Evolutionary conservation across 2,329 filamentous ascomycete species (phyloP).

Genomic region (Epicoccum sorghinum): DNA sequence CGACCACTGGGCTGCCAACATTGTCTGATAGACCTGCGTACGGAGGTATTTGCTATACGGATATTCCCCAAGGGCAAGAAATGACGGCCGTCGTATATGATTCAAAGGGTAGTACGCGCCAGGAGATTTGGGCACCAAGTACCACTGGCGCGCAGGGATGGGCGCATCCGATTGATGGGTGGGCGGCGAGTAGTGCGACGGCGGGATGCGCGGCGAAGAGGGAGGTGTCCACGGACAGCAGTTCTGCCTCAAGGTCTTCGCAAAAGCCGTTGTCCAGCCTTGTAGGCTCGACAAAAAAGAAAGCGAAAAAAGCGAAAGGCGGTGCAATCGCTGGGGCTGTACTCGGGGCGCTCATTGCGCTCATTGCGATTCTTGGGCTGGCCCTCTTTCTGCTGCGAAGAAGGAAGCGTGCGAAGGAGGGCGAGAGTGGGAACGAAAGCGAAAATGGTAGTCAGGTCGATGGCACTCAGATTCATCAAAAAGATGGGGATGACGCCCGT

Average conservation of each 20-base stretch:
- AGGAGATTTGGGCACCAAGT: constrained; percentile 3
- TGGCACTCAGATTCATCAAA: neutral
- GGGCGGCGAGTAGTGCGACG: neutral
- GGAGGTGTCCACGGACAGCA: neutral
- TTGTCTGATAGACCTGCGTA: constrained; percentile 9
- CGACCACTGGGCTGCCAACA: neutral
- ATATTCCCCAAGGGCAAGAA: constrained; percentile 1
- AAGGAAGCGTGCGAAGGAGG: too few relatives aligned
- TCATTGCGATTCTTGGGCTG: too few relatives aligned
- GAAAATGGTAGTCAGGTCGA: neutral
- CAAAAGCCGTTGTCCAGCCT: too few relatives aligned
- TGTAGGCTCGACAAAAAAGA: too few relatives aligned
- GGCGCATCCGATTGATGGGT: constrained; percentile 19
- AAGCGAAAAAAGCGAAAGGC: too few relatives aligned
- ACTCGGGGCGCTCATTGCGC: too few relatives aligned
- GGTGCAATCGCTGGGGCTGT: too few relatives aligned
- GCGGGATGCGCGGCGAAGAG: constrained; percentile 4
- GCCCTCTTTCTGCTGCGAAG: too few relatives aligned
- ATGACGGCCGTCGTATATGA: constrained; percentile 13
- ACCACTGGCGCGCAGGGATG: constrained; percentile 13
- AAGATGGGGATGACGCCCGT: neutral
- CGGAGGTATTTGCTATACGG: constrained; percentile 13
- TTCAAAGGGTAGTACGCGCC: neutral
- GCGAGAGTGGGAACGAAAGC: too few relatives aligned
- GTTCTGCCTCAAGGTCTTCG: too few relatives aligned